Base-by-base conservation (phyloP, 1,284 basidiomycete species). In the Sporisorium exsertum region DNA sequence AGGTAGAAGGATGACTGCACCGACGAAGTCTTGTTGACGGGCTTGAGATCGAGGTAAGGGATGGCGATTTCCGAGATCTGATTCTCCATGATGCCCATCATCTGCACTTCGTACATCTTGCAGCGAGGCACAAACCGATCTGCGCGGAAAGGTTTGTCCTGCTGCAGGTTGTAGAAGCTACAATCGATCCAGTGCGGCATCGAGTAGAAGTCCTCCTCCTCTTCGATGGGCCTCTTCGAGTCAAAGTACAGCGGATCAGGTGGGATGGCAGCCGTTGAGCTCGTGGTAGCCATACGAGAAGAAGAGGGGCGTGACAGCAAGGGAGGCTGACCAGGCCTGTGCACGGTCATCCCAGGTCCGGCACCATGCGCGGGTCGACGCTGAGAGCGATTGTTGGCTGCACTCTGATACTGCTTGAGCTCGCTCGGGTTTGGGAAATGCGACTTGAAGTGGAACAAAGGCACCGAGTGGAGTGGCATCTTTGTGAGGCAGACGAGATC, bases 401-500 rank as follows among this genome's bases (percentile, higher is more conserved):
- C 45, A 5, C 52, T 51, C 40, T 71, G 61, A 26, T 47, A 56
- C 40, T 66, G 62, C 43, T 66, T 61, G 46, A 65, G 63, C 56
- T 75, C 77, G 42, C 62, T 54, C 24, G 72, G 66, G 50, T 73
- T 67, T 7, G 75, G 75, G 7, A 68, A 76, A 37, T 78, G 66
- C 22, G 77, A 79, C 29, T 66, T 70, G 69, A 84, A 84, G 63
- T 82, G 81, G 58, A 87, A 87, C 26, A 87, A 78, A 3, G 86
- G 86, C 20, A 87, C 94, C 74, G 92, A 92, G 83, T 98, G 95
- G 29, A 99, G 87, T 1, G 97, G 97, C 71, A 93, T 93, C 86
- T 97, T 97, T 40, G 93, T 91, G 42, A 99, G 89, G 49, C 92
- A 93, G 54, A 99, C 91, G 24, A 98, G 89, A 81, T 98, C 94